A percentile compares a stretch with the other conserved stretches of the same genome.
Evolutionary conservation across 2,329 filamentous ascomycete genomes (phyloP).

Genomic region (Elsinoe batatas): DNA sequence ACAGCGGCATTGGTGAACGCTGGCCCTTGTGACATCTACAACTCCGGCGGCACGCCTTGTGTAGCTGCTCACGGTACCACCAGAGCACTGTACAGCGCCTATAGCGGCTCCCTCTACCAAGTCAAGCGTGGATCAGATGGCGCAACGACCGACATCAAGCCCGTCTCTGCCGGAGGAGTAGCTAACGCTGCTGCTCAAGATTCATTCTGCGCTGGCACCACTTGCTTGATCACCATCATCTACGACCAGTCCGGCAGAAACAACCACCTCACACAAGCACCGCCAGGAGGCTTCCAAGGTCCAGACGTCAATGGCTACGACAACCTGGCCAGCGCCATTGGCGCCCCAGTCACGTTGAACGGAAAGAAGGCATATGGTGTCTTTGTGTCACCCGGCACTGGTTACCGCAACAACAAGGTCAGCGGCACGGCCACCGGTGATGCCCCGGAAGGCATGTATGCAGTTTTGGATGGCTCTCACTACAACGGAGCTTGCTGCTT

Average conservation of each 20-base stretch:
- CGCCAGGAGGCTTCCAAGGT: conserved; percentile 45
- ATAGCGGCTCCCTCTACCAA: conserved; percentile 48
- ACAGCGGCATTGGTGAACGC: conserved; percentile 37
- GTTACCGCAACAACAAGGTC: conserved; percentile 51
- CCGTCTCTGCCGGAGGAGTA: conserved; percentile 49
- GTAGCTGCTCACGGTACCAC: conserved; percentile 57
- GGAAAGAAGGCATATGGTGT: conserved; percentile 50
- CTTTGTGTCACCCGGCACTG: conserved; percentile 51
- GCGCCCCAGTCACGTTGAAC: conserved; percentile 51
- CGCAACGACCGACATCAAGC: conserved; percentile 39
- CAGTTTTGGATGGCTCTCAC: conserved; percentile 50
- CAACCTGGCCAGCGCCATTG: conserved; percentile 49
- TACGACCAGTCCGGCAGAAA: conserved; percentile 55
- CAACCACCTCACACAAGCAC: conserved; percentile 55
- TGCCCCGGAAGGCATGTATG: conserved; percentile 50
- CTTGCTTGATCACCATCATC: conserved; percentile 23
- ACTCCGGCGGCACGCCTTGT: conserved; percentile 50
- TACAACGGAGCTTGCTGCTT: conserved; percentile 48
- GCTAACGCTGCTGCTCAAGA: conserved; percentile 50
- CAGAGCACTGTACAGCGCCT: conserved; percentile 49
- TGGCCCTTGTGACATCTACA: conserved; percentile 54
- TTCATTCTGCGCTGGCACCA: conserved; percentile 21
- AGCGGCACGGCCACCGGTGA: conserved; percentile 47
- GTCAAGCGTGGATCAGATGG: conserved; percentile 47
- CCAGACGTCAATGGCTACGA: conserved; percentile 50